phyloP scores from a whole-genome alignment of 352 stramenopile genomes.

The Globisporangium recalcitrans region DNA sequence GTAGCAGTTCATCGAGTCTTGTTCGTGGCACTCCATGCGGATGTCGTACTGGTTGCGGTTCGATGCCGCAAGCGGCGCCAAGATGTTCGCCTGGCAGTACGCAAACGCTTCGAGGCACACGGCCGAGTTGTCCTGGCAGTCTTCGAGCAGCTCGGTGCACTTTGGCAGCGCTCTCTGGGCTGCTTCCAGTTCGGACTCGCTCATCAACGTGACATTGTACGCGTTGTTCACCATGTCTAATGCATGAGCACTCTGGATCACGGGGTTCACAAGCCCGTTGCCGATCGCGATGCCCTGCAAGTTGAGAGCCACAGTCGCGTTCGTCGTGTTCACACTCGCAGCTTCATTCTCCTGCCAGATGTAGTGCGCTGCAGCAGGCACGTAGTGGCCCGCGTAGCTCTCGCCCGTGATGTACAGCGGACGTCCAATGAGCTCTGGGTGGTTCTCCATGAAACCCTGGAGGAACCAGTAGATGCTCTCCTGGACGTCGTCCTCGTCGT shows the following conservation, averaged over 20 bases:
- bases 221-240: conserved; percentile 63
- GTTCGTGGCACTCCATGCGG: conserved; percentile 27
- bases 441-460: conserved; percentile 29
- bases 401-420: conserved; percentile 32
- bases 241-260: conserved; percentile 32
- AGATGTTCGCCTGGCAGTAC: conserved; percentile 18
- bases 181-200: conserved; percentile 21
- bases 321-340: neutral
- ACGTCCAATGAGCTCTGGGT: conserved; percentile 27
- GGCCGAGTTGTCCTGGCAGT: conserved; percentile 24
- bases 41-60: conserved; percentile 68
- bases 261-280: conserved; percentile 32
- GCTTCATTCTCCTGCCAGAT: conserved; percentile 24
- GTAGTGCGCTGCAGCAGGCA: conserved; percentile 29
- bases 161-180: neutral
- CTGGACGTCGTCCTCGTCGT: conserved; percentile 32
- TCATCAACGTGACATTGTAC: conserved; percentile 66
- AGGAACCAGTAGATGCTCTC: conserved; percentile 39
- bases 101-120: conserved; percentile 27
- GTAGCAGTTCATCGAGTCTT: conserved; percentile 21
- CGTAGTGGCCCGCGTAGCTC: conserved; percentile 38
- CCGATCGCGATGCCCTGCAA: conserved; percentile 36
- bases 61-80: conserved; percentile 30
- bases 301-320: conserved; percentile 17
- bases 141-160: conserved; percentile 24